Base-by-base conservation (phyloP, 2,329 filamentous ascomycete genomes). In the Fusarium sp. region DNA sequence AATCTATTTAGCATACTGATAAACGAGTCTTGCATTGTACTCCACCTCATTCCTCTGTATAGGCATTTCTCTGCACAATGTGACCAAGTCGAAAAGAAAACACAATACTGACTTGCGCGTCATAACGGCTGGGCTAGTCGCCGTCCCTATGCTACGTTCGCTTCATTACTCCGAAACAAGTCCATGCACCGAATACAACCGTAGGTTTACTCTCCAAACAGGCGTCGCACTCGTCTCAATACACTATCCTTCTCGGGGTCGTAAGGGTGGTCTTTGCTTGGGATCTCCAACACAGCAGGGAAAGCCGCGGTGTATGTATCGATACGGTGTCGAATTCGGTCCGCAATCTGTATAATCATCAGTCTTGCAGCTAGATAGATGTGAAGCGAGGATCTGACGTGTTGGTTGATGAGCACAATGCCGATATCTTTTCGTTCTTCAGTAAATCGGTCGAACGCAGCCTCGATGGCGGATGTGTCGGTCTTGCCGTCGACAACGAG, bases 201-300 rank as follows among this genome's bases (percentile, higher is more conserved):
- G 11, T 30, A 30, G 40, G 27, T 43, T 79, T 88, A 94, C 83
- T 94, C 89, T 74, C 89, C 89, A 82, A 90, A 90, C 59, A 89
- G 71, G 63, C 87, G 84, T 66, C 87, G 84, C 47, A 99, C 96
- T 72, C 96, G 88, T 83, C 94, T 92, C 82, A 99, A 81, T 45
- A 99, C 95, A 78, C 95, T 98, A 81, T 99, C 96, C 85, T 99
- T 99, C 83, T 99, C 96, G 0, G 96, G 96, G 76, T 99, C 95
- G 78, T 99, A 99, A 4, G 96, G 96, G 80, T 99, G 96, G 80
- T 99, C 96, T 86, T 99, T 99, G 83, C 93, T 97, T 25, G 96
- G 96, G 66, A 99, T 98, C 82, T 99, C 96, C 61, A 99, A 89
- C 57, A 99, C 88, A 23, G 94, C 91, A n/a, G 96, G 96, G 82